phyloP scores from a whole-genome alignment of 2,329 filamentous ascomycete genomes.

The Sporothrix dimorphospora region DNA sequence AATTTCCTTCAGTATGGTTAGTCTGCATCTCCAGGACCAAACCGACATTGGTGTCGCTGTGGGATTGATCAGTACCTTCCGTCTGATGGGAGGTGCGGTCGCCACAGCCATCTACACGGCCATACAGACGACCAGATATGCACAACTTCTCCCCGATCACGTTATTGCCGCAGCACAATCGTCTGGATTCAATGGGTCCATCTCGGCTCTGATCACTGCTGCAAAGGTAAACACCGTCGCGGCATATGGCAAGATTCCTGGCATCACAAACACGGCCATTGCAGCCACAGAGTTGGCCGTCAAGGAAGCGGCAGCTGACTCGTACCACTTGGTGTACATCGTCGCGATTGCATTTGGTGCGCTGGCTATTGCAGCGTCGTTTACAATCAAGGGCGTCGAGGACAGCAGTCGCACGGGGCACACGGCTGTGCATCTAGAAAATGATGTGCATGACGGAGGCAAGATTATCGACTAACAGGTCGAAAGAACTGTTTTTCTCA shows the following conservation, averaged over 20 bases:
- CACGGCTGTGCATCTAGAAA: not conserved
- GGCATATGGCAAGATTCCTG: not conserved
- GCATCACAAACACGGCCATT: not conserved
- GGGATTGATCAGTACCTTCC: conserved; percentile 43
- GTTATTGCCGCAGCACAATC: not conserved
- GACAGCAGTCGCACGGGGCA: not conserved
- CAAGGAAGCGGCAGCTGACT: not conserved
- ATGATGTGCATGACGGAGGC: not conserved
- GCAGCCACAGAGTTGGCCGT: not conserved
- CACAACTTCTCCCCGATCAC: not conserved
- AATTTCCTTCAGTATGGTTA: conserved; percentile 43
- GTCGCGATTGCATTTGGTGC: conserved; percentile 4
- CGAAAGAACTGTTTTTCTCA: too few relatives aligned
- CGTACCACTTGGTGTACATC: not conserved
- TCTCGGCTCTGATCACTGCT: not conserved
- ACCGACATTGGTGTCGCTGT: conserved; percentile 44
- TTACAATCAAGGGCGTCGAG: not conserved
- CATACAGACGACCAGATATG: conserved; percentile 35
- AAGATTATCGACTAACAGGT: not conserved
- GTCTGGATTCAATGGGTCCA: not conserved
- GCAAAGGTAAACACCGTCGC: not conserved
- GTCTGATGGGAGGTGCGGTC: conserved; percentile 44
- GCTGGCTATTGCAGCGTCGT: not conserved
- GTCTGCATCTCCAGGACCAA: conserved; percentile 43
- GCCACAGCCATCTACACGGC: conserved; percentile 45